These are phyloP conservation scores for Pythium pectinolyticum DNA, from an alignment of 352 stramenopile genomes.

Conservation along the genomic window DNA sequence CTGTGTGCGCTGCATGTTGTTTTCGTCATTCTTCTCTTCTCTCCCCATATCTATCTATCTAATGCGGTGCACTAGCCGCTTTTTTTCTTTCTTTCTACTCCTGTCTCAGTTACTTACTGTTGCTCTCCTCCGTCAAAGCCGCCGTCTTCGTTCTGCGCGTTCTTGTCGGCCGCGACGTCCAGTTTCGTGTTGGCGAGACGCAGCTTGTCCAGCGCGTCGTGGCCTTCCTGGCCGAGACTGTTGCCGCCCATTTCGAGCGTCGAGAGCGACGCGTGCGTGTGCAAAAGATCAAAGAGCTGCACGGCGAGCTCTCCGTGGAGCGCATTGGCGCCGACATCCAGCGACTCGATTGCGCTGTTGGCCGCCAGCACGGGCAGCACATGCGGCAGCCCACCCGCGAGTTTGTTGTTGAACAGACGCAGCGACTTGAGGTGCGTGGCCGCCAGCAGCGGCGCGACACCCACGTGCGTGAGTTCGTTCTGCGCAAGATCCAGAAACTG, in stretches of 20 bases:
- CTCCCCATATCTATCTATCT: slow-evolving; percentile 11
- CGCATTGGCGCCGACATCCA: slow-evolving; percentile 72
- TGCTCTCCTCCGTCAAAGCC: slow-evolving; percentile 36
- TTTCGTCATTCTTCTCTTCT: no score
- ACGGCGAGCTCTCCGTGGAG: slow-evolving; percentile 64
- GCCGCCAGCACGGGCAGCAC: slow-evolving; percentile 50
- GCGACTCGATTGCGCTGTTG: slow-evolving; percentile 57
- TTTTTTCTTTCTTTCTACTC: slow-evolving; percentile 8
- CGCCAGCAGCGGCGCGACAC: slow-evolving; percentile 49
- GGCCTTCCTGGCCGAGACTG: slow-evolving; percentile 64
- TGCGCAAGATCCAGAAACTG: slow-evolving; percentile 68
- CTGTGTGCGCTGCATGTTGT: slow-evolving; percentile 3
- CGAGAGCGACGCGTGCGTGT: slow-evolving; percentile 62
- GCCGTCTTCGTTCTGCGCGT: slow-evolving; percentile 66
- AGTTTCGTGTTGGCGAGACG: slow-evolving; percentile 53
- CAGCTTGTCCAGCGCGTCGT: slow-evolving; percentile 61
- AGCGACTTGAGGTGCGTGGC: slow-evolving; percentile 50
- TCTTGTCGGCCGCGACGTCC: slow-evolving; percentile 83
- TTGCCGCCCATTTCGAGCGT: slow-evolving; percentile 87
- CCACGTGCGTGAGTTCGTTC: slow-evolving; percentile 51
- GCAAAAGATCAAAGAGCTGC: slow-evolving; percentile 60
- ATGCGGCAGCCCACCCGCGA: slow-evolving; percentile 47
- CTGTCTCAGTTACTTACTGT: no score
- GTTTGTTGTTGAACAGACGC: slow-evolving; percentile 79
- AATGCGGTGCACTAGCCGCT: neutral